Evolutionary conservation across 306 rosid species (phyloP).

Genomic region (Carpinus viminea): DNA sequence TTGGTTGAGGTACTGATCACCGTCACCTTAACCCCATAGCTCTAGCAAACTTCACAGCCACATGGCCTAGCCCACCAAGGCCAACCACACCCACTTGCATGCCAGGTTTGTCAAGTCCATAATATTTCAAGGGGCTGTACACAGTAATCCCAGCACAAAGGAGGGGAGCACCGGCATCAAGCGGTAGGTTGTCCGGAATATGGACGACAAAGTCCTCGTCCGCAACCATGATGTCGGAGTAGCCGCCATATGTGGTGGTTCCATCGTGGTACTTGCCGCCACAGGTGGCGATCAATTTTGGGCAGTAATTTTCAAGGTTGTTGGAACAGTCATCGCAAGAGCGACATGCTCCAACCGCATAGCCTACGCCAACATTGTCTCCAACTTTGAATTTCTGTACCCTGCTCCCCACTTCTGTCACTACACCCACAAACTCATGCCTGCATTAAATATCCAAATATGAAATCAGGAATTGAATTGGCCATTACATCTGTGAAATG

Average conservation of each 20-base stretch:
- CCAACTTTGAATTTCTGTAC: slow-evolving; percentile 36
- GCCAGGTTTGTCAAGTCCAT: slow-evolving; percentile 33
- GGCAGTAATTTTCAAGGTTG: slow-evolving; percentile 30
- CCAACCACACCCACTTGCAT: slow-evolving; percentile 49
- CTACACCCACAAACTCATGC: slow-evolving; percentile 36
- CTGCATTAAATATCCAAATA: slow-evolving; percentile 9
- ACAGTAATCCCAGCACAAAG: slow-evolving; percentile 49
- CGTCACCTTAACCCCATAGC: slow-evolving; percentile 39
- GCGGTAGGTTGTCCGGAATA: slow-evolving; percentile 30
- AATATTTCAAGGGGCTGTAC: slow-evolving; percentile 40
- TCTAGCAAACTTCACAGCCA: slow-evolving; percentile 47
- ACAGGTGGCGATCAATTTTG: slow-evolving; percentile 6
- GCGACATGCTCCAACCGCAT: slow-evolving; percentile 17
- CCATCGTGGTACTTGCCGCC: slow-evolving; percentile 19
- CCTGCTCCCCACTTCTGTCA: slow-evolving; percentile 29
- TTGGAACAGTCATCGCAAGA: slow-evolving; percentile 22
- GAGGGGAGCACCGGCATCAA: slow-evolving; percentile 47
- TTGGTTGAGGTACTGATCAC: slow-evolving; percentile 38
- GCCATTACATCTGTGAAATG: too few species aligned
- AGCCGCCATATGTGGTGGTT: slow-evolving; percentile 32
- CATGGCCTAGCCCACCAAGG: slow-evolving; percentile 48
- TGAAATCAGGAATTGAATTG: too few species aligned
- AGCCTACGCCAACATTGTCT: slow-evolving; percentile 39
- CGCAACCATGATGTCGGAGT: slow-evolving; percentile 38
- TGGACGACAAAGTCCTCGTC: slow-evolving; percentile 35